Percentiles rank a stretch among this genome's conserved stretches.
phyloP scores from a whole-genome alignment of 1,284 basidiomycete species.

The Trametes polyzona region DNA sequence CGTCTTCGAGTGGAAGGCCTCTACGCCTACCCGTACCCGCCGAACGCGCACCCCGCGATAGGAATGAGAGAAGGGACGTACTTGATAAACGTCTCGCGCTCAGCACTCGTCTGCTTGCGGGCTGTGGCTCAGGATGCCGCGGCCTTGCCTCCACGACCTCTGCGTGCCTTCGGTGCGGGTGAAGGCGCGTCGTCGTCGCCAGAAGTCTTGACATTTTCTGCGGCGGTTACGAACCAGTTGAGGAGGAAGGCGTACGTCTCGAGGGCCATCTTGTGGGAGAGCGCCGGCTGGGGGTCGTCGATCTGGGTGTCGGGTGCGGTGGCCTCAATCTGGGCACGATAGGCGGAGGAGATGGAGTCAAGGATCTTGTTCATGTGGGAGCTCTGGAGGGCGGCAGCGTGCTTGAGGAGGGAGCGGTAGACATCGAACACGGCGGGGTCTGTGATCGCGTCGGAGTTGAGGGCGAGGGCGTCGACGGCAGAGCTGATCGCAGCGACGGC shows the following conservation, averaged over 20 bases:
- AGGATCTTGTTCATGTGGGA: conserved; percentile 75
- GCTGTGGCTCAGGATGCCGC: conserved; percentile 42
- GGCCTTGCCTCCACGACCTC: conserved; percentile 65
- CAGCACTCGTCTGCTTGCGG: conserved; percentile 73
- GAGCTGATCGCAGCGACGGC: conserved; percentile 59
- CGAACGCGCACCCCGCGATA: no score
- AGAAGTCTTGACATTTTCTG: conserved; percentile 71
- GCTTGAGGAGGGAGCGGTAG: conserved; percentile 78
- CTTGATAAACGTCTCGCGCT: conserved; percentile 85
- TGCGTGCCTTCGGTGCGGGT: conserved; percentile 51
- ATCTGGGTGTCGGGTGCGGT: conserved; percentile 68
- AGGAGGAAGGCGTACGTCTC: conserved; percentile 91
- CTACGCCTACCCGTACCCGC: no score
- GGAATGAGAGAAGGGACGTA: conserved; percentile 44
- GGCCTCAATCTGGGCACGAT: conserved; percentile 71
- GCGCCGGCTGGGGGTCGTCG: conserved; percentile 71
- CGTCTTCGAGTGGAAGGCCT: no score
- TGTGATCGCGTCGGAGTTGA: conserved; percentile 69
- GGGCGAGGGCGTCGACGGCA: conserved; percentile 77
- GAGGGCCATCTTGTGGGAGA: conserved; percentile 72
- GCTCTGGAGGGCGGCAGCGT: conserved; percentile 61
- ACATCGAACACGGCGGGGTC: conserved; percentile 76
- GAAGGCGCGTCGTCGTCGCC: conserved; percentile 54
- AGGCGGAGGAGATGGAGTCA: conserved; percentile 75
- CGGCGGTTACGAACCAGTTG: conserved; percentile 81